Conservation (phyloP, 495 filamentous ascomycete genomes). For the Neurospora tetrasperma region DNA sequence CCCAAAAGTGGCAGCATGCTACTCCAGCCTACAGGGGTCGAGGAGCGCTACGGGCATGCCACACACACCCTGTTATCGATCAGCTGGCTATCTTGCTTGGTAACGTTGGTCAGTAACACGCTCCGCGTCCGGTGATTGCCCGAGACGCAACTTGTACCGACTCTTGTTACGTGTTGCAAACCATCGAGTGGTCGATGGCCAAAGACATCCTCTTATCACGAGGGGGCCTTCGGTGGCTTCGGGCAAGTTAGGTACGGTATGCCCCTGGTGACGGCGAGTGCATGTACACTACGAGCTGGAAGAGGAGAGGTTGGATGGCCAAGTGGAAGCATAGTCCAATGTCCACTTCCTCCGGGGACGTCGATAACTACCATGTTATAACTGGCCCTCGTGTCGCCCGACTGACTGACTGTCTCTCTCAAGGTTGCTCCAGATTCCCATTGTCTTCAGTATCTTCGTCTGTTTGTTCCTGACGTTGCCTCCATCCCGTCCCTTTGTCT, state of each 20-base stretch:
- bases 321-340: neutral
- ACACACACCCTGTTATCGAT: neutral
- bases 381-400: neutral
- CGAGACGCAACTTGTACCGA: neutral
- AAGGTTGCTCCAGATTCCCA: neutral
- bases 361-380: neutral
- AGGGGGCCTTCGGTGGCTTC: neutral
- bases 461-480: neutral
- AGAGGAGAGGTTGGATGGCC: neutral
- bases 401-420: neutral
- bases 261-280: neutral
- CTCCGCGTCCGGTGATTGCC: neutral
- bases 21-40: neutral
- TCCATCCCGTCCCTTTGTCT: neutral
- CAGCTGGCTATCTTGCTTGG: neutral
- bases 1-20: neutral
- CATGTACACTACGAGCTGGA: neutral
- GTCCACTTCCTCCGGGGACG: neutral
- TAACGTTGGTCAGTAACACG: neutral
- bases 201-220: neutral
- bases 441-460: neutral
- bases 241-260: neutral
- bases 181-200: neutral
- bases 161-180: conserved; percentile 1
- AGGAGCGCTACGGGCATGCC: neutral